A percentile compares a stretch with the other conserved stretches of the same genome.
Evolutionary conservation across 73 alveolate species (phyloP).

Genomic region (Paramecium sonneborni): DNA sequence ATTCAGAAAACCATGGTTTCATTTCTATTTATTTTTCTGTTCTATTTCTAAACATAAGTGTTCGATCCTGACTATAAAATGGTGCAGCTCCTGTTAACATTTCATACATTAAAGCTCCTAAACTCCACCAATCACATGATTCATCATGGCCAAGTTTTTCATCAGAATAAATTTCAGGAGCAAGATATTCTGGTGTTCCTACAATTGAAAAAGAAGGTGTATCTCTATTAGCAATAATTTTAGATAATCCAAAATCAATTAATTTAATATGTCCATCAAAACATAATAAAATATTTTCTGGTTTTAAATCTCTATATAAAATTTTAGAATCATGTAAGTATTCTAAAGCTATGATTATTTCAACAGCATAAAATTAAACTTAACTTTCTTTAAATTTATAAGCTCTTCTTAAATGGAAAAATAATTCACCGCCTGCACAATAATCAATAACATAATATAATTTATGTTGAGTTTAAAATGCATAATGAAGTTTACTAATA

Average conservation of each 20-base stretch:
- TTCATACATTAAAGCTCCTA: constrained; percentile 62
- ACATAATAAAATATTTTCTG: constrained; percentile 97
- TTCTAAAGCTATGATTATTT: constrained; percentile 88
- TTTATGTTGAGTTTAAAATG: constrained; percentile 91
- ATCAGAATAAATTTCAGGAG: constrained; percentile 60
- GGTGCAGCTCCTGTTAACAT: constrained; percentile 67
- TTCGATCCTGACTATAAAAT: constrained; percentile 21
- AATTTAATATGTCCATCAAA: constrained; percentile 95
- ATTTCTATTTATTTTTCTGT: constrained; percentile 16
- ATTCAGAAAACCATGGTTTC: constrained; percentile 42
- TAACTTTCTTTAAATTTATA: constrained; percentile 85
- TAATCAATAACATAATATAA: constrained; percentile 96
- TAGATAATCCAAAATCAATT: constrained; percentile 97
- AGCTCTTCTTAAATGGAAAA: constrained; percentile 87
- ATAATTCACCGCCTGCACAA: constrained; percentile 95
- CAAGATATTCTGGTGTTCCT: constrained; percentile 68
- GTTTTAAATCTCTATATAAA: constrained; percentile 95
- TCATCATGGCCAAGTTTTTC: constrained; percentile 55
- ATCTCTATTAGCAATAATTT: constrained; percentile 63
- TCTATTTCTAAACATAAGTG: constrained; percentile 44
- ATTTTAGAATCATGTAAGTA: constrained; percentile 88
- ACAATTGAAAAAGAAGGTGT: constrained; percentile 12
- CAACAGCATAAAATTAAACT: constrained; percentile 92
- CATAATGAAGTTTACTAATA: constrained; percentile 91
- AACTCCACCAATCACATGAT: constrained; percentile 62